A percentile compares a stretch with the other conserved stretches of the same genome.
phyloP scores from a whole-genome alignment of 108 stramenopile genomes.

The Nitzschia putrida region DNA sequence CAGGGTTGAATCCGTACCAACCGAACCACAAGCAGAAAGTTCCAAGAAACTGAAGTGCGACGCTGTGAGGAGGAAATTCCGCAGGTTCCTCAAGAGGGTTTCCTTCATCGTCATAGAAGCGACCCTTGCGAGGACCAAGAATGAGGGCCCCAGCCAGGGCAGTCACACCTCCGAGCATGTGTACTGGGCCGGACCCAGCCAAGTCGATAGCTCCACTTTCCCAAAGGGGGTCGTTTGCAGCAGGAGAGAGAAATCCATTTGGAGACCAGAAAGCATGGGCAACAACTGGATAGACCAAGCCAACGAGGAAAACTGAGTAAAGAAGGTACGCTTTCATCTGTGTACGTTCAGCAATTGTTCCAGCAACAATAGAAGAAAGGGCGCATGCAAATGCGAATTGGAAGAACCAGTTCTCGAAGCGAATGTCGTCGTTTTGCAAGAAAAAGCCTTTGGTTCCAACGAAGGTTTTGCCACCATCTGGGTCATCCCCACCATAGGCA shows the following conservation, averaged over 20 bases:
- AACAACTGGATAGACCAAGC: slow-evolving; percentile 85
- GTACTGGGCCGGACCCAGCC: slow-evolving; percentile 90
- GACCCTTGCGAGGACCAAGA: slow-evolving; percentile 81
- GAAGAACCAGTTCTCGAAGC: slow-evolving; percentile 70
- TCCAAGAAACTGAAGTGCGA: slow-evolving; percentile 48
- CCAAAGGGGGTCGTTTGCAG: slow-evolving; percentile 50
- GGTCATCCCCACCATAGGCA: slow-evolving; percentile 58
- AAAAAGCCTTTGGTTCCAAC: slow-evolving; percentile 52
- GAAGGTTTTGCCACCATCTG: slow-evolving; percentile 24
- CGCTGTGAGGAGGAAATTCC: slow-evolving; percentile 66
- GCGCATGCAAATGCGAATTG: slow-evolving; percentile 88
- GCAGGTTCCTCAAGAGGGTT: slow-evolving; percentile 57
- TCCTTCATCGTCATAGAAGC: slow-evolving; percentile 81
- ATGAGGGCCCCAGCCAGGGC: slow-evolving; percentile 76
- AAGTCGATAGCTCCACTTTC: slow-evolving; percentile 84
- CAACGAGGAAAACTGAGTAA: slow-evolving; percentile 74
- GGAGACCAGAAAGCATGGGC: slow-evolving; percentile 78
- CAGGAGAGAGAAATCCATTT: slow-evolving; percentile 68
- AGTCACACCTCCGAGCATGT: slow-evolving; percentile 84
- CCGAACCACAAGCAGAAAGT: slow-evolving; percentile 86
- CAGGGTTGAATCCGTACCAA: slow-evolving; percentile 95
- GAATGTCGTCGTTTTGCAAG: slow-evolving; percentile 57
- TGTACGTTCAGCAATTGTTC: slow-evolving; percentile 90
- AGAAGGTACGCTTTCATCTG: slow-evolving; percentile 82
- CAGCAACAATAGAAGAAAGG: slow-evolving; percentile 87